These are phyloP conservation scores for Solidago caesia DNA, from an alignment of 129 eudicot genomes.

Conservation along the genomic window DNA sequence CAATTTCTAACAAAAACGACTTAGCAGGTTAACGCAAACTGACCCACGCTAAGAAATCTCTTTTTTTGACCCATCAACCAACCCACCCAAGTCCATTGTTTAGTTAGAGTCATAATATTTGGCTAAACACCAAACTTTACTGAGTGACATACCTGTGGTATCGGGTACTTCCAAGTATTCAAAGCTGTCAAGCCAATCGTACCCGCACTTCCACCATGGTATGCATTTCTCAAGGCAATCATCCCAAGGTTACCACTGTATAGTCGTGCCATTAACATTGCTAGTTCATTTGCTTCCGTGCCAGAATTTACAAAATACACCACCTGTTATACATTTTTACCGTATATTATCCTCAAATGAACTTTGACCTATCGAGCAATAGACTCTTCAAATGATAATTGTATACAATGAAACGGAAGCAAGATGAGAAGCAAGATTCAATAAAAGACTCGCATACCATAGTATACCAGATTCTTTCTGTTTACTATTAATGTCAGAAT, in stretches of 20 bases:
- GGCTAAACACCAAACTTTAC: conserved; percentile 19
- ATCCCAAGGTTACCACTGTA: conserved; percentile 88
- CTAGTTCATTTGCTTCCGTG: conserved; percentile 96
- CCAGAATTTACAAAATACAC: conserved; percentile 98
- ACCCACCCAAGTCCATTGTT: background rate
- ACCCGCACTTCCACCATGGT: conserved; percentile 94
- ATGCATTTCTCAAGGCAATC: conserved; percentile 85
- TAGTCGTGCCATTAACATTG: conserved; percentile 87
- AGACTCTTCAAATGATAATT: background rate
- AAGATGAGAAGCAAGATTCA: background rate
- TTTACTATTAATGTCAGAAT: background rate
- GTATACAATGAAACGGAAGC: background rate
- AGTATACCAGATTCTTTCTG: background rate
- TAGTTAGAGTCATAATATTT: background rate
- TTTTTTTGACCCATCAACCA: conserved; percentile 4
- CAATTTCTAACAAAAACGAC: background rate
- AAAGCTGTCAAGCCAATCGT: conserved; percentile 93
- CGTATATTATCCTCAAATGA: conserved; percentile 17
- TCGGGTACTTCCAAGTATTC: conserved; percentile 91
- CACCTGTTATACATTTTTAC: conserved; percentile 47
- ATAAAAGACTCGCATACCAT: background rate
- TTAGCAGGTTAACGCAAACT: background rate
- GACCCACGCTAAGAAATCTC: background rate
- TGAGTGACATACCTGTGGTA: conserved; percentile 64
- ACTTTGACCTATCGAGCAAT: conserved; percentile 8